Conservation (phyloP, 2,329 filamentous ascomycete species). For the Cladosporium sp. region DNA sequence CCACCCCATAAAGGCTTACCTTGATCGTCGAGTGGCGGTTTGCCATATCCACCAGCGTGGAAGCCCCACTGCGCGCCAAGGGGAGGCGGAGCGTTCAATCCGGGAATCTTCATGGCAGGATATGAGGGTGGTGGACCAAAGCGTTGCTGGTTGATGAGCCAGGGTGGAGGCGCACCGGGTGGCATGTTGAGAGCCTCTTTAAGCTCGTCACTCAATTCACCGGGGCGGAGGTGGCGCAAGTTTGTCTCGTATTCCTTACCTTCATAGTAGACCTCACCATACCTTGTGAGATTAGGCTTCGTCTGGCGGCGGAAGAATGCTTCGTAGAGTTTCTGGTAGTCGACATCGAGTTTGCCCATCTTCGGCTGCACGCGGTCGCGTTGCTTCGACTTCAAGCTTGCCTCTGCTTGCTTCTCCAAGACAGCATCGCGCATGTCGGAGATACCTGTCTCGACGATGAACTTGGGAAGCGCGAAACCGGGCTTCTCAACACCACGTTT, state of each 20-base stretch:
- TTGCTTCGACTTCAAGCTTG: slow-evolving; percentile 90
- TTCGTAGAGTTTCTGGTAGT: slow-evolving; percentile 97
- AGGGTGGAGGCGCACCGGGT: slow-evolving; percentile 86
- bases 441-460: slow-evolving; percentile 96
- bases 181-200: slow-evolving; percentile 93
- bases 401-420: slow-evolving; percentile 89
- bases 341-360: slow-evolving; percentile 95
- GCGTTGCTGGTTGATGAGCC: slow-evolving; percentile 95
- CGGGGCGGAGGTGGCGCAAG: slow-evolving; percentile 80
- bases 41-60: slow-evolving; percentile 90
- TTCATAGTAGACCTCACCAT: slow-evolving; percentile 99
- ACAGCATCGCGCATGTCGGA: slow-evolving; percentile 97
- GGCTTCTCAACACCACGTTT: slow-evolving; percentile 97
- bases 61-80: slow-evolving; percentile 91
- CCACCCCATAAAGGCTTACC: slow-evolving; percentile 89
- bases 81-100: slow-evolving; percentile 88
- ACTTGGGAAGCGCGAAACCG: slow-evolving; percentile 86
- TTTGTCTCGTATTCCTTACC: slow-evolving; percentile 98
- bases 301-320: slow-evolving; percentile 98
- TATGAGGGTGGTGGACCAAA: slow-evolving; percentile 92
- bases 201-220: slow-evolving; percentile 82
- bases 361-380: slow-evolving; percentile 90
- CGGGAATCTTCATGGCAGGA: slow-evolving; percentile 89
- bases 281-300: slow-evolving; percentile 88
- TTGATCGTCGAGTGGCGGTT: slow-evolving; percentile 89